Evolutionary conservation across 148 eudicot species (phyloP), one percentile per base, ranked within the genome.

Genomic region (Fagopyrum esculentum): DNA sequence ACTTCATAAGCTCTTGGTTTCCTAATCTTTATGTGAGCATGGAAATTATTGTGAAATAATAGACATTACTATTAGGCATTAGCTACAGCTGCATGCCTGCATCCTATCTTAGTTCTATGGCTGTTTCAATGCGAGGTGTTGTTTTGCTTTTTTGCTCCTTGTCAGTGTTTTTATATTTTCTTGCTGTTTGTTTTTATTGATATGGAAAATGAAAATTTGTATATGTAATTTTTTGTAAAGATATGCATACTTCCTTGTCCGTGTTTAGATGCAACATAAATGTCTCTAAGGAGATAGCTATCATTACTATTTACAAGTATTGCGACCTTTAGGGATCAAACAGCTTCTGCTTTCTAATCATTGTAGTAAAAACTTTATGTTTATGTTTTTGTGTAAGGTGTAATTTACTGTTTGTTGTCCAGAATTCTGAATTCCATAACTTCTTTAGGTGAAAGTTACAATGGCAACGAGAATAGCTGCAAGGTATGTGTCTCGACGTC

Each of bases 401-500:
- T 35, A 4, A 66, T 40, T 46, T 66, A 15, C 19, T 66, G 30
- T 35, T 0, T 66, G 46, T 66, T 46, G 43, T 45, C 71, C 40
- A 66, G 45, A 40, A 26, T 40, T 40, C 30, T 5, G 40, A 6
- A 66, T 12, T 12, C 45, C 9, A 9, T 43, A 10, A 26, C n/a
- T 49, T 50, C 4, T 6, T 55, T 54, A 63, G 51, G 59, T 71
- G 54, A 49, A 49, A 30, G 54, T 81, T 71, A 80, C 83, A 52
- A 94, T 91, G 97, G 91, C 97, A 29, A 76, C 89, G 64, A 90
- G 91, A 76, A 66, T 74, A 77, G 97, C 94, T 79, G 81, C 83
- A 50, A 90, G 96, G 74, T 84, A 82, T 74, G 8, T 94, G 6
- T 81, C 94, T 29, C 86, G 94, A 46, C 86, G 97, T 84, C 77